Percentiles rank a stretch among this genome's conserved stretches.
Conservation (phyloP, 805 yeast genomes). For the Teunomyces atbi region DNA sequence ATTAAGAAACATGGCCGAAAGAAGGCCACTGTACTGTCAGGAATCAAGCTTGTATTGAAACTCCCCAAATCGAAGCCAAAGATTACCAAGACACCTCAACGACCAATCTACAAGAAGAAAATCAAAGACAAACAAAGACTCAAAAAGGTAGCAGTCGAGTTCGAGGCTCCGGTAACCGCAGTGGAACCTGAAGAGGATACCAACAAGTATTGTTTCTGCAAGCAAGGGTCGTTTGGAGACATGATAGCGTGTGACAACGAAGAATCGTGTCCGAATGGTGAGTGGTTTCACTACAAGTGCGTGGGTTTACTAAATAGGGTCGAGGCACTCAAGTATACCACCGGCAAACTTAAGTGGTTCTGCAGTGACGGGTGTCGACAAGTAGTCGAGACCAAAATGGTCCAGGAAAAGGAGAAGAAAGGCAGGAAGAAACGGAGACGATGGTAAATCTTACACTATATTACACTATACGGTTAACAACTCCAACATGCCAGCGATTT, state of each 20-base stretch:
- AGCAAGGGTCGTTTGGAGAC: slow-evolving; percentile 27
- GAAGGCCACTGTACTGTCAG: slow-evolving; percentile 1
- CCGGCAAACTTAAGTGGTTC: slow-evolving; percentile 39
- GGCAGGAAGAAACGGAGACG: slow-evolving; percentile 8
- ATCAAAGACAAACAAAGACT: background rate
- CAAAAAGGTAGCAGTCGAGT: background rate
- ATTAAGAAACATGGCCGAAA: background rate
- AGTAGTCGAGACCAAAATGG: slow-evolving; percentile 2
- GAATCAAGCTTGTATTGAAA: slow-evolving; percentile 10
- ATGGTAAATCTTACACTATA: slow-evolving; percentile 3
- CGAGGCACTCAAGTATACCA: slow-evolving; percentile 34
- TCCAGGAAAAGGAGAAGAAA: background rate
- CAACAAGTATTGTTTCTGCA: slow-evolving; percentile 22
- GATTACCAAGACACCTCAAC: background rate
- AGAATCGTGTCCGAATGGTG: slow-evolving; percentile 40
- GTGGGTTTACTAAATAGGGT: slow-evolving; percentile 40
- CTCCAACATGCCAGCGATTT: slow-evolving; percentile 91
- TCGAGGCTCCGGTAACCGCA: background rate
- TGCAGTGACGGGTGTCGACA: slow-evolving; percentile 35
- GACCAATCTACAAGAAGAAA: slow-evolving; percentile 1
- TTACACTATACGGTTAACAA: slow-evolving; percentile 54
- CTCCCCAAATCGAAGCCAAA: slow-evolving; percentile 7
- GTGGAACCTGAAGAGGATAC: slow-evolving; percentile 9
- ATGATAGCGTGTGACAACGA: slow-evolving; percentile 32
- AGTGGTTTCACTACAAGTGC: slow-evolving; percentile 47